phyloP scores from a whole-genome alignment of 2,329 filamentous ascomycete genomes.

The Tolypocladium pustulatum region DNA sequence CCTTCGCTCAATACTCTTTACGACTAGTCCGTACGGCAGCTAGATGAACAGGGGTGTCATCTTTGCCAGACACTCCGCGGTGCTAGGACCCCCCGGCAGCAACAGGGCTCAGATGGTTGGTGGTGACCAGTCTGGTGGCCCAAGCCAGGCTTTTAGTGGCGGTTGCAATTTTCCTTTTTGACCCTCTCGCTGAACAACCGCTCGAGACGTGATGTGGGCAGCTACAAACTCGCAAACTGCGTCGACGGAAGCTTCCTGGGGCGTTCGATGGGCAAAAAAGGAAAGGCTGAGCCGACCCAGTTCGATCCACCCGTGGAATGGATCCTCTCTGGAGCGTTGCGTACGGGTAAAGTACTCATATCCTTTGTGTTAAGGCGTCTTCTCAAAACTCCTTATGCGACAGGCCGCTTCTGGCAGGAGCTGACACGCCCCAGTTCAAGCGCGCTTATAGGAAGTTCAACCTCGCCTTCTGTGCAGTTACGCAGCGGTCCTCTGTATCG shows the following conservation, averaged over 20 bases:
- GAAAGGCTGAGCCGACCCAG: background rate
- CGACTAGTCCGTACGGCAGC: constrained; percentile 1
- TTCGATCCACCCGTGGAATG: background rate
- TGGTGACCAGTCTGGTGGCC: constrained; percentile 6
- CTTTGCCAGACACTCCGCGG: constrained; percentile 8
- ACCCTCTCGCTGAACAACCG: constrained; percentile 1
- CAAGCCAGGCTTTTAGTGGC: constrained; percentile 6
- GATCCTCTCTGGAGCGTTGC: background rate
- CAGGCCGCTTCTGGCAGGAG: background rate
- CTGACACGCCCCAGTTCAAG: background rate
- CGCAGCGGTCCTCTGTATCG: background rate
- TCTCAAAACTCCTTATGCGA: background rate
- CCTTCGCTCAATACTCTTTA: constrained; percentile 1
- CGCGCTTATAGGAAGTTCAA: background rate
- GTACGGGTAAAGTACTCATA: background rate
- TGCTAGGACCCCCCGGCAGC: constrained; percentile 7
- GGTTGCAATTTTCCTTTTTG: constrained; percentile 2
- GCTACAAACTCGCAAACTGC: background rate
- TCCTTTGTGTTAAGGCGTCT: background rate
- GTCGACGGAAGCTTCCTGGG: constrained; percentile 2
- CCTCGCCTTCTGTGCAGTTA: background rate
- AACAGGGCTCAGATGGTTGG: constrained; percentile 8
- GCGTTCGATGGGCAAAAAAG: constrained; percentile 3
- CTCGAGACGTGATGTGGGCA: background rate
- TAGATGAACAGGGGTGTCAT: constrained; percentile 7